Conservation (phyloP, 306 rosid species). For the Quercus aquifolioides region DNA sequence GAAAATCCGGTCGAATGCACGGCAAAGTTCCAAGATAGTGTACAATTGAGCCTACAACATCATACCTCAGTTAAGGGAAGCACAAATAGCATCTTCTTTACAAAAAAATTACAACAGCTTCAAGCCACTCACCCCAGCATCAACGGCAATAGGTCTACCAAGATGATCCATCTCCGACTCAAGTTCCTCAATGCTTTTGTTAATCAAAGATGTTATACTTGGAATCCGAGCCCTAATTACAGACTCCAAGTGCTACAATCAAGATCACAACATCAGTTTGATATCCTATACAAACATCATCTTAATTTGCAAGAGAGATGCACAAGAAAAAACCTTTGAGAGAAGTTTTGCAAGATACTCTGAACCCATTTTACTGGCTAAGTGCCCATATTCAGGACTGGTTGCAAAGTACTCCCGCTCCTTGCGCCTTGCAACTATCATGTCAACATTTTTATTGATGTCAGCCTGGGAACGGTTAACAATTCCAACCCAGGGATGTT, state of each 20-base stretch:
- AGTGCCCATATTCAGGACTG: constrained; percentile 93
- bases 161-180: constrained; percentile 86
- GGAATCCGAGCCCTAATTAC: constrained; percentile 83
- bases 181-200: constrained; percentile 85
- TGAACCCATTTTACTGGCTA: constrained; percentile 87
- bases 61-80: constrained; percentile 12
- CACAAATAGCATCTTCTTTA: constrained; percentile 4
- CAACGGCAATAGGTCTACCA: constrained; percentile 84
- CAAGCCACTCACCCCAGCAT: constrained; percentile 73
- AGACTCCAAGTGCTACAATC: constrained; percentile 71
- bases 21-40: constrained; percentile 91
- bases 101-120: background rate
- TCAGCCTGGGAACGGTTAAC: constrained; percentile 98
- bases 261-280: constrained; percentile 28
- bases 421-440: constrained; percentile 83
- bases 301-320: background rate
- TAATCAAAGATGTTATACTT: constrained; percentile 72
- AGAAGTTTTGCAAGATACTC: constrained; percentile 96
- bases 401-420: constrained; percentile 90
- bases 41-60: constrained; percentile 79
- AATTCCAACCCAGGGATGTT: constrained; percentile 94
- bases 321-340: constrained; percentile 58
- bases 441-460: constrained; percentile 87
- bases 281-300: background rate
- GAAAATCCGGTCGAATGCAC: constrained; percentile 90